A percentile compares a stretch with the other conserved stretches of the same genome.
Evolutionary conservation across 352 stramenopile species (phyloP).

Genomic region (Globisporangium spiculum): DNA sequence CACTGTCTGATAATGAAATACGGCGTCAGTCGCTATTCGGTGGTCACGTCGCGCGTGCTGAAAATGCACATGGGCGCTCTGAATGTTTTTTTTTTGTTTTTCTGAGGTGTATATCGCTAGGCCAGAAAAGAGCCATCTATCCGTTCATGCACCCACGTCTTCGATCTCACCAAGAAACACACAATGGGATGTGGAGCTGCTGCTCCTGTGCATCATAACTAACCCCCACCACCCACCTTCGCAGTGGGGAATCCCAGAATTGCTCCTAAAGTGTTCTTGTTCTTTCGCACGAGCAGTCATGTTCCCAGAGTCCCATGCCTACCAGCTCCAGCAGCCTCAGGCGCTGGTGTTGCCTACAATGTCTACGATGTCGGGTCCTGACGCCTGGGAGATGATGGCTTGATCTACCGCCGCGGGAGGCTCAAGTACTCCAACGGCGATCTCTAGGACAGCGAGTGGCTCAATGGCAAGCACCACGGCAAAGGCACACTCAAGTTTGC

Average conservation of each 20-base stretch:
- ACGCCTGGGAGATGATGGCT: conserved; percentile 69
- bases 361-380: conserved; percentile 62
- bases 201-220: neutral
- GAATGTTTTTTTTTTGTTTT: conserved; percentile 1
- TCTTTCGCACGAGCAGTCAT: neutral
- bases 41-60: conserved; percentile 5
- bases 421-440: conserved; percentile 76
- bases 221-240: neutral
- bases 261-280: neutral
- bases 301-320: conserved; percentile 1
- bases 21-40: neutral
- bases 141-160: neutral
- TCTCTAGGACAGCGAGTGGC: conserved; percentile 84
- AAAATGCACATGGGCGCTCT: neutral
- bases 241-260: neutral
- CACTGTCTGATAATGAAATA: neutral
- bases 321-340: neutral
- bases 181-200: neutral
- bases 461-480: conserved; percentile 74
- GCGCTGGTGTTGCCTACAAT: conserved; percentile 29
- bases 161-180: neutral
- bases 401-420: conserved; percentile 63
- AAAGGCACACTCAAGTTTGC: conserved; percentile 52
- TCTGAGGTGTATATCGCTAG: conserved; percentile 7
- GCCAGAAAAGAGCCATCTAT: conserved; percentile 6